phyloP scores from a whole-genome alignment of 768 basidiomycete genomes.

The Daedaleopsis sinensis region DNA sequence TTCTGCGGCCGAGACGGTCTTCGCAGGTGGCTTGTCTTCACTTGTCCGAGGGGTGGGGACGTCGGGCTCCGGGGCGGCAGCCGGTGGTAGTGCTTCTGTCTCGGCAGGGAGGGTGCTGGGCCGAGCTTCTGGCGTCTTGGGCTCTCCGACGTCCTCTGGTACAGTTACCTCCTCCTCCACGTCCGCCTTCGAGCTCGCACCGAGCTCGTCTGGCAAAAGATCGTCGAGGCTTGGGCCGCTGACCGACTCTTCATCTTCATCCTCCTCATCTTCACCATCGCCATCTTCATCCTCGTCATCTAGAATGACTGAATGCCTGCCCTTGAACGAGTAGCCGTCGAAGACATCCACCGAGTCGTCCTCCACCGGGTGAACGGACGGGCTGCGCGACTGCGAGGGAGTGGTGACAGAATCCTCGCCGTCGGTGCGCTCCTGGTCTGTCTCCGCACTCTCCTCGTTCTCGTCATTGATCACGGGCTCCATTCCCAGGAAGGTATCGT shows the following conservation, averaged over 20 bases:
- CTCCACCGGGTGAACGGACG: conserved; percentile 55
- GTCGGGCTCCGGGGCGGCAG: conserved; percentile 10
- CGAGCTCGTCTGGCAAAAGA: conserved; percentile 21
- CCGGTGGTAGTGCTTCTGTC: conserved; percentile 7
- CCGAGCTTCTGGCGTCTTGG: conserved; percentile 78
- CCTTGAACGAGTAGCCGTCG: conserved; percentile 94
- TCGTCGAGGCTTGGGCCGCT: conserved; percentile 26
- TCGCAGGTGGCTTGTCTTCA: conserved; percentile 25
- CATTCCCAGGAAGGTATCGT: conserved; percentile 96
- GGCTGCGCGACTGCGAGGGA: conserved; percentile 78
- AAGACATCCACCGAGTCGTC: conserved; percentile 78
- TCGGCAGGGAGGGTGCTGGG: conserved; percentile 37
- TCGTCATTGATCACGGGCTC: conserved; percentile 88
- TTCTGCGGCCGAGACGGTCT: conserved; percentile 6
- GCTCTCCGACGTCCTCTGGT: conserved; percentile 47
- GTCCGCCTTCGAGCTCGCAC: conserved; percentile 5
- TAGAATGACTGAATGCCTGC: conserved; percentile 75
- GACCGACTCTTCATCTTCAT: conserved; percentile 30
- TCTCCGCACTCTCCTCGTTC: conserved; percentile 60
- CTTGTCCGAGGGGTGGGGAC: conserved; percentile 12
- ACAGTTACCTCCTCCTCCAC: conserved; percentile 18
- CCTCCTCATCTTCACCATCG: conserved; percentile 48
- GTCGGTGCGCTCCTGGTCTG: conserved; percentile 73
- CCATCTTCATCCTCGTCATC: conserved; percentile 73
- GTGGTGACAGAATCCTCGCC: conserved; percentile 80